These are phyloP conservation scores for Picea sitchensis DNA, from an alignment of 75 land plant species.

Conservation along the genomic window DNA sequence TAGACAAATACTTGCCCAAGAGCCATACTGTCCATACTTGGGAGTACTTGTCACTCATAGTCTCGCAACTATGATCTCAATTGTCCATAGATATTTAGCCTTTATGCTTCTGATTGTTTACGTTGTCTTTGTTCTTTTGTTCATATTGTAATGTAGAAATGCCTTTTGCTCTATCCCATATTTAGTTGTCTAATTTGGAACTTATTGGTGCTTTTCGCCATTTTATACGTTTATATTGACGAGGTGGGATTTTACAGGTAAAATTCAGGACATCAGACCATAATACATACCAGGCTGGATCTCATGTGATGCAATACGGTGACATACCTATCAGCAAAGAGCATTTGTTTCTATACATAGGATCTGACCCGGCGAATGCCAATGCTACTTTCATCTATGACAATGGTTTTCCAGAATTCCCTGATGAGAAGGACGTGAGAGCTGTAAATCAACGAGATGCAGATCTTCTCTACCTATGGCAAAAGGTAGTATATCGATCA, in stretches of 20 bases:
- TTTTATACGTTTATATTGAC: neutral
- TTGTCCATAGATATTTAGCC: neutral
- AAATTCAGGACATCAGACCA: conserved; percentile 58
- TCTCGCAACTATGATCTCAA: neutral
- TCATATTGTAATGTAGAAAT: neutral
- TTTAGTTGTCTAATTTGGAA: neutral
- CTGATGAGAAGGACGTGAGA: neutral
- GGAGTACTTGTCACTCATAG: neutral
- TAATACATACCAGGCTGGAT: conserved; percentile 54
- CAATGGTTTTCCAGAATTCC: conserved; percentile 23
- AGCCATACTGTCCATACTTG: neutral
- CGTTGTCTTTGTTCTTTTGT: neutral
- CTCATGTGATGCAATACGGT: conserved; percentile 93
- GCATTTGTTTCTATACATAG: conserved; percentile 53
- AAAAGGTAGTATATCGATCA: conserved; percentile 49
- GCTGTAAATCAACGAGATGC: conserved; percentile 82
- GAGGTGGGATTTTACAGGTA: conserved; percentile 48
- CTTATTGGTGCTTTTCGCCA: no score
- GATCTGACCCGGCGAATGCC: conserved; percentile 72
- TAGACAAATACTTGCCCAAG: neutral
- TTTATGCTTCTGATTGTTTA: neutral
- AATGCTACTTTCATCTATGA: conserved; percentile 43
- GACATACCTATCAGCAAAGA: conserved; percentile 42
- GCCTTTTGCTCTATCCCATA: no score
- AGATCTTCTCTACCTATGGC: conserved; percentile 80